phyloP scores from a whole-genome alignment of 1,284 basidiomycete species.

The Cutaneotrichosporon spelunceum region DNA sequence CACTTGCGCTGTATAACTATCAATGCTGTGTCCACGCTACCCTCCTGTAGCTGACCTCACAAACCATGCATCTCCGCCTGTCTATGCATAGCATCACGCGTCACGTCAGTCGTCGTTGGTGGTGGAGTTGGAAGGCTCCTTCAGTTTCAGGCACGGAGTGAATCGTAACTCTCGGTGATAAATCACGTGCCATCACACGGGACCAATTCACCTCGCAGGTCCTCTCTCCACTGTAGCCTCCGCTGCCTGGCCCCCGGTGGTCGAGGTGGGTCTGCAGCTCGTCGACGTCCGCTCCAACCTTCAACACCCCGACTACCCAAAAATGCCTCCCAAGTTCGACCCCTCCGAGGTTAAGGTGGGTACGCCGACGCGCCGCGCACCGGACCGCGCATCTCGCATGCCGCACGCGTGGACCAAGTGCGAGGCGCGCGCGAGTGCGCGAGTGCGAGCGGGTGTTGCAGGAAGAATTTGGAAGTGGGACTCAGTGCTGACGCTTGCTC shows the following conservation, averaged over 20 bases:
- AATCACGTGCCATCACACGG: background rate
- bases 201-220: background rate
- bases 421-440: too few species aligned
- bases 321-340: conserved; percentile 54
- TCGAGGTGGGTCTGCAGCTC: background rate
- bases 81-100: too few species aligned
- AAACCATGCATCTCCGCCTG: too few species aligned
- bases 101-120: too few species aligned
- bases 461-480: background rate
- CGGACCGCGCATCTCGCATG: too few species aligned
- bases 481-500: conserved; percentile 15
- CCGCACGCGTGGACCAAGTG: too few species aligned
- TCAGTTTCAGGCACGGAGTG: background rate
- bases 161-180: background rate
- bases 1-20: too few species aligned
- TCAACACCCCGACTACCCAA: conserved; percentile 8
- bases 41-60: too few species aligned
- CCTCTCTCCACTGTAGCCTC: too few species aligned
- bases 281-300: background rate
- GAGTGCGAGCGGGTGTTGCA: background rate
- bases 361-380: background rate
- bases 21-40: too few species aligned
- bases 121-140: too few species aligned
- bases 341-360: conserved; percentile 35
- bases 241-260: too few species aligned